Percentiles rank a stretch among this genome's conserved stretches.
These are phyloP conservation scores for Neolentinus lepideus DNA, from an alignment of 1,284 basidiomycete genomes.

Conservation along the genomic window DNA sequence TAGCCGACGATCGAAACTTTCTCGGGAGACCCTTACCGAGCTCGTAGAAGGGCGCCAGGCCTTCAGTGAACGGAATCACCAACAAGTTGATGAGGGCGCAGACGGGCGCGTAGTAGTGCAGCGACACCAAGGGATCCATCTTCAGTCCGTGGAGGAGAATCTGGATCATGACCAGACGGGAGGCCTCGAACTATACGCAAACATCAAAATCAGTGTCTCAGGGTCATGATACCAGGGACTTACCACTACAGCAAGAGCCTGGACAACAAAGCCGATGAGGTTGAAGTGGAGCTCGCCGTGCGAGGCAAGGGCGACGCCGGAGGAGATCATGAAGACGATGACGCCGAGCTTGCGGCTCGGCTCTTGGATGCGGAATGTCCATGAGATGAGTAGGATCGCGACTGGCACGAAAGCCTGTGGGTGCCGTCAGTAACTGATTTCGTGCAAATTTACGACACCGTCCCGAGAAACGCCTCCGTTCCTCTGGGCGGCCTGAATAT, in stretches of 20 bases:
- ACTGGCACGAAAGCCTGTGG: constrained; percentile 91
- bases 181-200: constrained; percentile 80
- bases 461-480: no score
- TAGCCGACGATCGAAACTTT: background rate
- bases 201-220: no score
- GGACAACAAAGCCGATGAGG: constrained; percentile 80
- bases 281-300: constrained; percentile 87
- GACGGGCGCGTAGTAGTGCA: constrained; percentile 96
- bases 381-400: constrained; percentile 92
- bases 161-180: constrained; percentile 94
- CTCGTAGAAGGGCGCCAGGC: constrained; percentile 80
- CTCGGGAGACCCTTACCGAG: constrained; percentile 22
- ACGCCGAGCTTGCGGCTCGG: constrained; percentile 74
- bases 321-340: constrained; percentile 91
- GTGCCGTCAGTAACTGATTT: constrained; percentile 1
- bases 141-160: constrained; percentile 93
- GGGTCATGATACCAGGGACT: no score
- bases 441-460: background rate
- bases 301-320: constrained; percentile 83
- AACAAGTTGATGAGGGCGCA: constrained; percentile 87
- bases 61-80: constrained; percentile 86
- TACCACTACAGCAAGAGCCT: constrained; percentile 75
- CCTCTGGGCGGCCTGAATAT: no score
- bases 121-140: constrained; percentile 94
- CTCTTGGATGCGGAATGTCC: constrained; percentile 85